phyloP scores from a whole-genome alignment of 176 grass and related monocot genomes.

The Saccharum officinarum region DNA sequence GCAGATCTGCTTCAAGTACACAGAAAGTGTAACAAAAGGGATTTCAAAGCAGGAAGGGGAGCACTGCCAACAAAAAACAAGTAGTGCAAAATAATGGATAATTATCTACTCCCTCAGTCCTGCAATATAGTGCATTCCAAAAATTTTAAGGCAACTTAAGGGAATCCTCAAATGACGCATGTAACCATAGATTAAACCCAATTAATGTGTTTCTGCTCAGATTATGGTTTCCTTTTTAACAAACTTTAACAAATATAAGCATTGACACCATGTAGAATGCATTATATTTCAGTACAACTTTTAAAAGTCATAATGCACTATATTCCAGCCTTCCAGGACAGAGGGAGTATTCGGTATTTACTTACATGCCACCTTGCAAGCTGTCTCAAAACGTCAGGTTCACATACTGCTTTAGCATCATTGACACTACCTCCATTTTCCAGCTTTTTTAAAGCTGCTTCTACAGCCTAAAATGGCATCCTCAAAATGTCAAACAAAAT shows the following conservation, averaged over 20 bases:
- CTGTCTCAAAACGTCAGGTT: slow-evolving; percentile 68
- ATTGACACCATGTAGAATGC: background rate
- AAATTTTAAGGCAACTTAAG: background rate
- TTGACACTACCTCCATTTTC: slow-evolving; percentile 56
- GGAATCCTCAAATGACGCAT: background rate
- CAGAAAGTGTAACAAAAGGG: background rate
- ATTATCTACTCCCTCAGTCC: background rate
- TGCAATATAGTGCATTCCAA: background rate
- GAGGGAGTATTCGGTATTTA: slow-evolving; percentile 18
- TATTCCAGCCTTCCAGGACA: too few relatives aligned
- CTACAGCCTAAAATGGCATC: slow-evolving; percentile 54
- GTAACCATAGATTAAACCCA: background rate
- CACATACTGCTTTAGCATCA: slow-evolving; percentile 75
- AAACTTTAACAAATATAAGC: background rate
- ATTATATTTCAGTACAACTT: background rate
- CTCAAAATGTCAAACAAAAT: slow-evolving; percentile 18
- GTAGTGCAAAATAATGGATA: background rate
- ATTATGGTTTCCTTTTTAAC: background rate
- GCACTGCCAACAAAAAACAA: background rate
- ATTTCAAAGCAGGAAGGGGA: slow-evolving; percentile 23
- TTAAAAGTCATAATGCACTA: background rate
- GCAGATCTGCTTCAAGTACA: background rate
- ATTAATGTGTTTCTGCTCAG: background rate
- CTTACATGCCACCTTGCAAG: slow-evolving; percentile 79
- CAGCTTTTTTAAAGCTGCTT: slow-evolving; percentile 58